Conservation (phyloP, 345 rosid species). For the rapeseed (Brassica napus) region DNA sequence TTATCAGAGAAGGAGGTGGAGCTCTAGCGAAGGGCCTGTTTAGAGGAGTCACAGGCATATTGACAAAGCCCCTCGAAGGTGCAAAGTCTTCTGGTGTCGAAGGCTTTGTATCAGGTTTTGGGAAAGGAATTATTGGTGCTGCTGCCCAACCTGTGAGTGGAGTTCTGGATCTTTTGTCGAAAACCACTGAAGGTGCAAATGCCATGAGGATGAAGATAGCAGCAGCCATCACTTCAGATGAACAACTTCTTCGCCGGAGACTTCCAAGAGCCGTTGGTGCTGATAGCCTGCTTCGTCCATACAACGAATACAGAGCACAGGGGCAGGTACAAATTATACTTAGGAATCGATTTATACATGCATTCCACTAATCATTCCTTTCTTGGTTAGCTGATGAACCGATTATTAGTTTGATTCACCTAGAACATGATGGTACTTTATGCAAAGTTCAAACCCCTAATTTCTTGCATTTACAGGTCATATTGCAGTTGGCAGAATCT, state of each 20-base stretch:
- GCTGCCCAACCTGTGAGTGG: conserved; percentile 99
- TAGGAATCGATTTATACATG: not conserved
- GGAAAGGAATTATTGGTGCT: conserved; percentile 96
- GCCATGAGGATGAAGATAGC: conserved; percentile 98
- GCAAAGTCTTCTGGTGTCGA: conserved; percentile 96
- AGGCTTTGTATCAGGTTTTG: conserved; percentile 97
- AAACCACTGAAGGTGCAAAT: conserved; percentile 99
- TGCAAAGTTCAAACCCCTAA: not conserved
- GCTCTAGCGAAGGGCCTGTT: conserved; percentile 95
- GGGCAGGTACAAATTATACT: conserved; percentile 68
- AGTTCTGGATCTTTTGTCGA: conserved; percentile 94
- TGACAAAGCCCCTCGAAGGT: conserved; percentile 97
- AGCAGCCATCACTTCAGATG: conserved; percentile 97
- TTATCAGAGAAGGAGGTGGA: conserved; percentile 98
- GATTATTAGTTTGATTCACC: not conserved
- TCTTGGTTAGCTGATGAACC: conserved; percentile 6
- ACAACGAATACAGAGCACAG: conserved; percentile 77
- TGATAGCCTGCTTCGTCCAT: conserved; percentile 90
- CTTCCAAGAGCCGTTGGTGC: conserved; percentile 90
- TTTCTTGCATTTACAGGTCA: conserved; percentile 55
- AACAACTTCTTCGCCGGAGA: conserved; percentile 92
- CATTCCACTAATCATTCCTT: not conserved
- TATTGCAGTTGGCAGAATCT: conserved; percentile 93
- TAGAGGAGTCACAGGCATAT: conserved; percentile 97
- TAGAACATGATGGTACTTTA: not conserved